Evolutionary conservation across 2,329 filamentous ascomycete species (phyloP).

Genomic region (Fusarium phyllophilum): DNA sequence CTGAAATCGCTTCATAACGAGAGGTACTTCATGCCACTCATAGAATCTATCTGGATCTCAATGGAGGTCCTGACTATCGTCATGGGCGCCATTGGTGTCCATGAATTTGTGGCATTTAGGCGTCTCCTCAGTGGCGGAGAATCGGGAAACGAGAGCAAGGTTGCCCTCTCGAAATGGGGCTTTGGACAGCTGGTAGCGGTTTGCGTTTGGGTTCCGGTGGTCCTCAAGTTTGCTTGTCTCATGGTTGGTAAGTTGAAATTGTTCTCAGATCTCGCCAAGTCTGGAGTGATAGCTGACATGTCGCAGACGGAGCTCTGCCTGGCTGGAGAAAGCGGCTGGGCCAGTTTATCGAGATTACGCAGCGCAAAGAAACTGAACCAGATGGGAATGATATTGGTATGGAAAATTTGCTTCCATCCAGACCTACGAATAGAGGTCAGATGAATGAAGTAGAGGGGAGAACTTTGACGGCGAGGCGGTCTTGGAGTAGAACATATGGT

Average conservation of each 20-base stretch:
- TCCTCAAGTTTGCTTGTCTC: neutral
- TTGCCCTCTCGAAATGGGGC: neutral
- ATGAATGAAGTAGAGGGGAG: neutral
- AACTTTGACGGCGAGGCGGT: neutral
- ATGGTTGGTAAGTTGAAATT: neutral
- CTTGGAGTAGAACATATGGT: neutral
- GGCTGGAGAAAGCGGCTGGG: neutral
- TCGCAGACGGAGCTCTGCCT: neutral
- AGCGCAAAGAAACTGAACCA: rapidly evolving
- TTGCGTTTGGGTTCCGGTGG: neutral
- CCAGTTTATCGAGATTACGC: neutral
- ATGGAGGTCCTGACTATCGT: neutral
- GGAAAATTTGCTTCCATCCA: neutral
- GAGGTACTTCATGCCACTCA: rapidly evolving
- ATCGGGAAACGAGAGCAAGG: neutral
- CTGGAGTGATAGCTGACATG: rapidly evolving
- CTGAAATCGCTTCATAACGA: rapidly evolving
- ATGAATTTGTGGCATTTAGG: neutral
- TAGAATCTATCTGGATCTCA: neutral
- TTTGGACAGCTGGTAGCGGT: conserved; percentile 10
- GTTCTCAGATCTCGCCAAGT: rapidly evolving
- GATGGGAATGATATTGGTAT: neutral
- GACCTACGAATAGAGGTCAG: rapidly evolving
- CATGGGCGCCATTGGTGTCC: neutral
- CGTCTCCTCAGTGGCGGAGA: neutral